A percentile compares a stretch with the other conserved stretches of the same genome.
Conservation (phyloP, 768 basidiomycete species). For the Suillus discolor region DNA sequence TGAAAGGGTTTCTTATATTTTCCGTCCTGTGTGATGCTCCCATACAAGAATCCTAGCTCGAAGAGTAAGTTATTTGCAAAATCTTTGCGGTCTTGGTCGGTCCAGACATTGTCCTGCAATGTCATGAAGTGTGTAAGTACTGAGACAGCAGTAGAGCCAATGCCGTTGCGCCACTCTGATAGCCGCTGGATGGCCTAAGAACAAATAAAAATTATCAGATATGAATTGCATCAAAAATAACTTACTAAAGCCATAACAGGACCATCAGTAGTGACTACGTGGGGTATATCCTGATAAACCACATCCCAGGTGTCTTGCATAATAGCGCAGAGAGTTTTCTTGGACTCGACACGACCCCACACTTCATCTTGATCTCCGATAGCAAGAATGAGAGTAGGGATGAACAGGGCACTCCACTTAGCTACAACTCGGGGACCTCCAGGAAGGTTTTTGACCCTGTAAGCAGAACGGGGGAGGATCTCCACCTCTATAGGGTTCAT, state of each 20-base stretch:
- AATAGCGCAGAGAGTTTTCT: too few relatives aligned
- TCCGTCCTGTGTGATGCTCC: background rate
- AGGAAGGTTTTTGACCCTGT: background rate
- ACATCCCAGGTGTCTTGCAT: too few relatives aligned
- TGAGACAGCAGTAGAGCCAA: conserved; percentile 5
- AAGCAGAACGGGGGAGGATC: background rate
- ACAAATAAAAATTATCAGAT: background rate
- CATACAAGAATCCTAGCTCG: background rate
- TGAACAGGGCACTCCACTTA: background rate
- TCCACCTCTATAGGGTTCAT: background rate
- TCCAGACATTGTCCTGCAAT: background rate
- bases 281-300: too few relatives aligned
- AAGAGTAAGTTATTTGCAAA: too few relatives aligned
- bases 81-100: too few relatives aligned
- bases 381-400: background rate
- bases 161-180: conserved; percentile 13
- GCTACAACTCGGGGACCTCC: background rate
- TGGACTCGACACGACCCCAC: background rate
- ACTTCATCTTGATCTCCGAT: background rate
- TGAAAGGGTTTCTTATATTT: background rate
- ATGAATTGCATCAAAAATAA: conserved; percentile 1
- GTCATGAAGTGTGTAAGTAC: background rate
- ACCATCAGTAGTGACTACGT: background rate
- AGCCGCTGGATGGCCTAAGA: conserved; percentile 5
- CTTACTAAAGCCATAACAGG: background rate